Evolutionary conservation across 352 stramenopile species (phyloP).

Genomic region (Phytophthora europaea): DNA sequence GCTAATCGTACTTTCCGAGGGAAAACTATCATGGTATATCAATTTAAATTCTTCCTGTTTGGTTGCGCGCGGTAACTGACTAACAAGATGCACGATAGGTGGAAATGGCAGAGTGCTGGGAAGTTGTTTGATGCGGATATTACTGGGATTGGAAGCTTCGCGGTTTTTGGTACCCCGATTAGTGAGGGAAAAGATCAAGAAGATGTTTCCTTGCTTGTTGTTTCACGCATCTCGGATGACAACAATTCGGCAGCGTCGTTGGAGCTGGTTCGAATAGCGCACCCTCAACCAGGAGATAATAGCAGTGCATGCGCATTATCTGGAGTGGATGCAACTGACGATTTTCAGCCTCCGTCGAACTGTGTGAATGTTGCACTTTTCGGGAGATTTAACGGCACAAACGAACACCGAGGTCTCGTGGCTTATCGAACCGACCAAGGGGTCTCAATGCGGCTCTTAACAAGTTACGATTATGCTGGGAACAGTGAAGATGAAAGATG

Average conservation of each 20-base stretch:
- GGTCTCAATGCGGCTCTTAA: slow-evolving; percentile 17
- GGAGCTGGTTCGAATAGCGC: slow-evolving; percentile 15
- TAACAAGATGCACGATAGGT: slow-evolving; percentile 31
- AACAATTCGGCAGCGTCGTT: slow-evolving; percentile 4
- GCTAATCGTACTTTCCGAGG: slow-evolving; percentile 36
- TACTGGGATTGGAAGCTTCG: slow-evolving; percentile 34
- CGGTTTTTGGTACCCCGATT: neutral
- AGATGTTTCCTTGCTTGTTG: slow-evolving; percentile 7
- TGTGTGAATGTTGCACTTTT: slow-evolving; percentile 12
- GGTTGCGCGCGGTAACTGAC: neutral
- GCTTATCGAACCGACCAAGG: slow-evolving; percentile 16
- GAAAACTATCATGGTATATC: slow-evolving; percentile 44
- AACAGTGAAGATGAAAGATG: slow-evolving; percentile 11
- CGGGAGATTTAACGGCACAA: neutral
- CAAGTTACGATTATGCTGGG: neutral
- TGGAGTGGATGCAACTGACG: neutral
- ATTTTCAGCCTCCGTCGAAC: neutral
- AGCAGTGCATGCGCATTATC: slow-evolving; percentile 3
- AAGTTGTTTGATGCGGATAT: slow-evolving; percentile 28
- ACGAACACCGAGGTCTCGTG: slow-evolving; percentile 9
- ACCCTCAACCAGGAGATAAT: slow-evolving; percentile 1
- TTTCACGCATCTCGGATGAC: slow-evolving; percentile 9
- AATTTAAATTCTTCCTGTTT: neutral
- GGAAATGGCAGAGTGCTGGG: slow-evolving; percentile 47
- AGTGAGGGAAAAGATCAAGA: neutral